Evolutionary conservation across 306 rosid genomes (phyloP).

Genomic region (Rosa rugosa): DNA sequence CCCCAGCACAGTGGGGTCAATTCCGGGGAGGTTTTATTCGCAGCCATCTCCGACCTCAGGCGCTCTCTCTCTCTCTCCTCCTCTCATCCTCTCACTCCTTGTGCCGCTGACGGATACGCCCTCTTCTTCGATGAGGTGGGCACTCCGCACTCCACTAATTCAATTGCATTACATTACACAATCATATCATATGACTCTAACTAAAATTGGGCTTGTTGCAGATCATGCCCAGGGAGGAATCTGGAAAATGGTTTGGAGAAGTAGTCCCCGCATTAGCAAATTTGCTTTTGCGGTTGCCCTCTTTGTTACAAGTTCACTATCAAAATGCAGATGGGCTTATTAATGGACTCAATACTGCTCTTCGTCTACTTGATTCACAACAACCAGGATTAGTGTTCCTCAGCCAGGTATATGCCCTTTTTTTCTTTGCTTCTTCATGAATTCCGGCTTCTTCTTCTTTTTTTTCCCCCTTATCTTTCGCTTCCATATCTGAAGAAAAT

Average conservation of each 20-base stretch:
- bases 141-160: not conserved
- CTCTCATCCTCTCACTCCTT: conserved; percentile 41
- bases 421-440: too few relatives aligned
- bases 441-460: not conserved
- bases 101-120: conserved; percentile 50
- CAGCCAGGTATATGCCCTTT: conserved; percentile 53
- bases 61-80: conserved; percentile 51
- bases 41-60: conserved; percentile 56
- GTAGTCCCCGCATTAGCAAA: conserved; percentile 69
- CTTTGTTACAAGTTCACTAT: conserved; percentile 76
- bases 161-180: not conserved
- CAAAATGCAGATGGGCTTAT: conserved; percentile 38
- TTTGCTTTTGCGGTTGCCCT: conserved; percentile 72
- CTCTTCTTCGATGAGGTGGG: conserved; percentile 80
- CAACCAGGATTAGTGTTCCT: conserved; percentile 71
- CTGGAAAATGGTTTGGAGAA: conserved; percentile 63
- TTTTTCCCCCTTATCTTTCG: too few relatives aligned
- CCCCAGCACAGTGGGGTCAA: conserved; percentile 50
- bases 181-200: too few relatives aligned
- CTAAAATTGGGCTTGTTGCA: conserved; percentile 23
- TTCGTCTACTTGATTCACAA: conserved; percentile 70
- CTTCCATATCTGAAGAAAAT: too few relatives aligned
- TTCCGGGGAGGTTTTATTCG: conserved; percentile 53
- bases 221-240: conserved; percentile 60
- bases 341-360: conserved; percentile 46